Base-by-base conservation (phyloP, 129 eudicot species). In the Saussurea involucrata region DNA sequence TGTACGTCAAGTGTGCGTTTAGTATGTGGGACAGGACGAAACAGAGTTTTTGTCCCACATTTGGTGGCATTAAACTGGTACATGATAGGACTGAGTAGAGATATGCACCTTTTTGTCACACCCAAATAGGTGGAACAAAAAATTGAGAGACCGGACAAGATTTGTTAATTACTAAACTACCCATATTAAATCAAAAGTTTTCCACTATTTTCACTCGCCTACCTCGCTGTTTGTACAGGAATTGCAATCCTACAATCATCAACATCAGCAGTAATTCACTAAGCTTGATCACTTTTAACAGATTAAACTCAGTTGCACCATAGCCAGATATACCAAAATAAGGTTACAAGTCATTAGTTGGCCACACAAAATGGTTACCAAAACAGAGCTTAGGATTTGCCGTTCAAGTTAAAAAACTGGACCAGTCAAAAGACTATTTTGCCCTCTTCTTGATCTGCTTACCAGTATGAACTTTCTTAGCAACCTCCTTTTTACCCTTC, bases 361-460 rank as follows among this genome's bases (percentile, higher is more conserved):
- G 76, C 75, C 31, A 12, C 40, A 75, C 68, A 66, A 28, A 74
- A 68, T 27, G 33, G 66, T 81, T 74, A 25, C 64, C 37, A 80
- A 80, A 79, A 36, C 44, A 75, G n/a, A 32, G 46, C 27, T 78
- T 31, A 21, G 7, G 29, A 58, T 6, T 73, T 75, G 61, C 63
- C 71, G 61, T 60, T 32, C 71, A 37, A 73, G 44, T 53, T 44
- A 68, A 5, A 37, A 76, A 32, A 53, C 78, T 21, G n/a, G 18
- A 58, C 6, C 4, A 53, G 22, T 25, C 32, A 25, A 66, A 76
- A 60, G 44, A 77, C 84, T 83, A 92, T 72, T 76, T 81, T 71
- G 85, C 87, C 82, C 83, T 86, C 68, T 72, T 88, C 79, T 73
- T 78, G 8, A 79, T 49, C 82, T 69, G 81, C 86, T 69, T 85